Conservation (phyloP, 2,329 filamentous ascomycete genomes). For the Penicillium hesseltinei region DNA sequence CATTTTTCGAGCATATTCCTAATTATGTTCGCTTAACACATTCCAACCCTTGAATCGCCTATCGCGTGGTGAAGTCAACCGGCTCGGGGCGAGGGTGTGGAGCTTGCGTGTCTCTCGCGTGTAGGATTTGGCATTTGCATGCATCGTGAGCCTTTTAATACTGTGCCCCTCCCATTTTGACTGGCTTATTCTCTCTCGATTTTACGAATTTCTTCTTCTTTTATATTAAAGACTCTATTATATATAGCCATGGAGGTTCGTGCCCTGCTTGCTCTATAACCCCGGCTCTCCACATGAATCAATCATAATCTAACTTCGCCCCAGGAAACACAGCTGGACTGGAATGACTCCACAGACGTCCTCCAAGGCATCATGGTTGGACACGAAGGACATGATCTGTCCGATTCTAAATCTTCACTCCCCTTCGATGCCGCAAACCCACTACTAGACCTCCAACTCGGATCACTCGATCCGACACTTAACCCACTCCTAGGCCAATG, state of each 20-base stretch:
- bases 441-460: slow-evolving; percentile 28
- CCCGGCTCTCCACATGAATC: neutral
- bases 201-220: neutral
- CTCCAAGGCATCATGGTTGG: slow-evolving; percentile 34
- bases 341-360: slow-evolving; percentile 29
- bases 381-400: slow-evolving; percentile 4
- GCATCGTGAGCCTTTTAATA: slow-evolving; percentile 2
- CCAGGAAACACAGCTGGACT: slow-evolving; percentile 13
- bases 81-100: slow-evolving; percentile 9
- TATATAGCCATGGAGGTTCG: slow-evolving; percentile 12
- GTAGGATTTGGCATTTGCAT: slow-evolving; percentile 12
- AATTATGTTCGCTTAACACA: slow-evolving; percentile 5
- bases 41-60: slow-evolving; percentile 14
- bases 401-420: slow-evolving; percentile 8
- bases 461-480: slow-evolving; percentile 10
- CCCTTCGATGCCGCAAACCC: slow-evolving; percentile 20
- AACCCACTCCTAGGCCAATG: slow-evolving; percentile 24
- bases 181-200: neutral
- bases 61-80: slow-evolving; percentile 12
- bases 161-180: slow-evolving; percentile 5
- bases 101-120: slow-evolving; percentile 11
- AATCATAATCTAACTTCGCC: slow-evolving; percentile 1
- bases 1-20: neutral
- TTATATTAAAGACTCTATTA: neutral
- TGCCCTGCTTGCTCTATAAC: neutral